Base-by-base conservation (phyloP, 2,329 filamentous ascomycete species). In the Talaromyces rugulosus region DNA sequence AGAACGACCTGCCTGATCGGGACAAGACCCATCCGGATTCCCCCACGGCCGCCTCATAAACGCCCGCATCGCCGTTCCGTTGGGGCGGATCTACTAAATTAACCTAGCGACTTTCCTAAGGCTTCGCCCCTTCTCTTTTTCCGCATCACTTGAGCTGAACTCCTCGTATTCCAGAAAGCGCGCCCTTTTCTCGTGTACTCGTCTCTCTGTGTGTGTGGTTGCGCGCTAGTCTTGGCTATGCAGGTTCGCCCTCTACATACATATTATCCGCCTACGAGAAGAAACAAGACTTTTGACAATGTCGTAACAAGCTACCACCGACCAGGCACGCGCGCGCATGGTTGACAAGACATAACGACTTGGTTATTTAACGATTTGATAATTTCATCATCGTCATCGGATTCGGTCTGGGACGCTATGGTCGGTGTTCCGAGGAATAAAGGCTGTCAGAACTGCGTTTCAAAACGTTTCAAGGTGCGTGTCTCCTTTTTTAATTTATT, bases 361-460 rank as follows among this genome's bases (percentile, higher is more conserved):
- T 23, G 23, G 23, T 36, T 36, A 16, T 14, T 36, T 6, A 40
- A n/a, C 14, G 16, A 40, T 23, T 23, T 23, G 23, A 23, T 23
- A 40, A 40, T 5, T 36, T 14, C 16, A 36, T 36, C 34, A 5
- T 40, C 36, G 16, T 2, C 14, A 40, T 40, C 2, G 5, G 12
- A 40, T 16, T 16, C 34, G 11, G 50, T 11, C 16, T 23, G 64
- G 60, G 66, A 63, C 64, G 69, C 60, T 53, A 75, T 75, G 74
- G 71, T 71, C 58, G 67, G 69, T 58, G 68, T 71, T 63, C 71
- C 72, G 53, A 67, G 70, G 56, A 71, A 67, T 58, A 71, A 70
- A 63, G 72, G 71, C 62, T 76, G 72, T 67, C 66, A 68, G 61
- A 68, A 65, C 50, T 74, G 72, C 57, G 67, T 70, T 56, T 65